Percentiles rank a stretch among this genome's conserved stretches.
Conservation (phyloP, 306 rosid genomes). For the Cucumis sativus region Cucumber_9930_V3 NC_026660.2:25910001-25910500, state of each 20-base stretch:
- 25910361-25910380: conserved; percentile 42
- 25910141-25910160: background rate
- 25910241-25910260: background rate
- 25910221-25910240: background rate
- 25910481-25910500: background rate
- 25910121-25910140: background rate
- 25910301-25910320: background rate
- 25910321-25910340: background rate
- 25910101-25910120: background rate
- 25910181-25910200: background rate
- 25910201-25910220: background rate
- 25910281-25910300: background rate
- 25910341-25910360: conserved; percentile 31
- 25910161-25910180: background rate
- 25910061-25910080: background rate
- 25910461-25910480: conserved; percentile 4
- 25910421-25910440: conserved; percentile 42
- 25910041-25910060: background rate
- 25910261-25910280: background rate
- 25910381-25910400: conserved; percentile 58
- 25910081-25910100: background rate
- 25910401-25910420: conserved; percentile 82
- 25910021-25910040: background rate
- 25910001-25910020: conserved; percentile 1
- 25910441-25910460: conserved; percentile 31